Evolutionary conservation across 371 early-diverging fungal species (phyloP), one percentile per base, ranked within the genome.

Genomic region (Actinomortierella ambigua): DNA sequence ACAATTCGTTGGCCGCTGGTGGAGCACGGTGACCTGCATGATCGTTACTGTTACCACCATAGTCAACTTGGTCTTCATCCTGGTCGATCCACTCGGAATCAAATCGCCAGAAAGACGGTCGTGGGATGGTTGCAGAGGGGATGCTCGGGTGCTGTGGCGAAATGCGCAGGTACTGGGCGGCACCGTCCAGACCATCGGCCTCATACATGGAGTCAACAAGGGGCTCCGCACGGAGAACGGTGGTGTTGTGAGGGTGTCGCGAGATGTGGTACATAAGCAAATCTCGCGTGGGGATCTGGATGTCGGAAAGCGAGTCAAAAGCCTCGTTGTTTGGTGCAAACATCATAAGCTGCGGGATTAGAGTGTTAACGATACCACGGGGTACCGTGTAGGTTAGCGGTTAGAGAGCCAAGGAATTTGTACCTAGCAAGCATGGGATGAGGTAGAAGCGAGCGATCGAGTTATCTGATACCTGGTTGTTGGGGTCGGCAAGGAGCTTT

Each of bases 311-410:
- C n/a, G 61, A 64, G 40, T 69, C 70, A 20, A 69, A 65, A 14
- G 70, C 70, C 5, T 64, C 65, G 65, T 69, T 69, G 24, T 60
- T 64, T 11, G 70, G 70, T 2, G 70, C 70, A 55, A 69, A 69
- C 23, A 69, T 28, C 0, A 65, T 69, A 6, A 50, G 52, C 70
- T 69, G 15, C 20, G 20, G n/a, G n/a, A n/a, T n/a, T n/a, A n/a
- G n/a, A n/a, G n/a, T n/a, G n/a, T n/a, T n/a, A n/a, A n/a, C n/a
- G n/a, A n/a, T n/a, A n/a, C n/a, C n/a, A n/a, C n/a, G n/a, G n/a
- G n/a, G n/a, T n/a, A n/a, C n/a, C n/a, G n/a, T n/a, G n/a, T n/a
- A n/a, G n/a, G n/a, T n/a, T n/a, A n/a, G n/a, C n/a, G n/a, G n/a
- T n/a, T n/a, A n/a, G n/a, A n/a, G n/a, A n/a, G n/a, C n/a, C n/a